phyloP scores from a whole-genome alignment of 2,329 filamentous ascomycete species.

The Botrytis paeoniae region DNA sequence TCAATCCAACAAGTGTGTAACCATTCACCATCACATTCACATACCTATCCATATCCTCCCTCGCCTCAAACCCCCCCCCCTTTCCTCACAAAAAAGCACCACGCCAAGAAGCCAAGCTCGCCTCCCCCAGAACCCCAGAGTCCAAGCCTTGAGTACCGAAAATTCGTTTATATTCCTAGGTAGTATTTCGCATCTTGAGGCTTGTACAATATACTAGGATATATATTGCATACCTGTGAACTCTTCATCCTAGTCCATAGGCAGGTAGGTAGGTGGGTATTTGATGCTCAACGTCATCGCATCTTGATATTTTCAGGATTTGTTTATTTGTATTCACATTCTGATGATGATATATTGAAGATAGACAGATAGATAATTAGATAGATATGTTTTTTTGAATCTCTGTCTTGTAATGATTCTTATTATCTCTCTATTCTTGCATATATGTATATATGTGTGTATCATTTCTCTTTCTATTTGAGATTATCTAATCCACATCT shows the following conservation, averaged over 20 bases:
- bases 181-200: neutral
- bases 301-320: neutral
- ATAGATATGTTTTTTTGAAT: no score
- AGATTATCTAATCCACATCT: neutral
- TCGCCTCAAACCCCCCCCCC: no score
- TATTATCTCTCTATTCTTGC: neutral
- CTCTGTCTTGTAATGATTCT: neutral
- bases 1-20: no score
- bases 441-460: neutral
- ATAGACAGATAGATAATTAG: no score
- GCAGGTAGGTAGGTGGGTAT: neutral
- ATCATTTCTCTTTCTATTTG: neutral
- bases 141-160: neutral
- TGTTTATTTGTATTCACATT: neutral
- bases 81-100: no score
- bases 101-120: neutral
- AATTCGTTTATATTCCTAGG: neutral
- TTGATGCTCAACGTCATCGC: neutral
- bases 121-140: neutral
- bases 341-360: neutral
- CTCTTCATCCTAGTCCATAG: neutral
- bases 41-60: no score
- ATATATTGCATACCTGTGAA: neutral
- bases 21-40: no score
- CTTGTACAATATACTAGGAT: neutral